Evolutionary conservation across 2,329 filamentous ascomycete species (phyloP), one percentile per base, ranked within the genome.

Genomic region (Tolypocladium amazonense): DNA sequence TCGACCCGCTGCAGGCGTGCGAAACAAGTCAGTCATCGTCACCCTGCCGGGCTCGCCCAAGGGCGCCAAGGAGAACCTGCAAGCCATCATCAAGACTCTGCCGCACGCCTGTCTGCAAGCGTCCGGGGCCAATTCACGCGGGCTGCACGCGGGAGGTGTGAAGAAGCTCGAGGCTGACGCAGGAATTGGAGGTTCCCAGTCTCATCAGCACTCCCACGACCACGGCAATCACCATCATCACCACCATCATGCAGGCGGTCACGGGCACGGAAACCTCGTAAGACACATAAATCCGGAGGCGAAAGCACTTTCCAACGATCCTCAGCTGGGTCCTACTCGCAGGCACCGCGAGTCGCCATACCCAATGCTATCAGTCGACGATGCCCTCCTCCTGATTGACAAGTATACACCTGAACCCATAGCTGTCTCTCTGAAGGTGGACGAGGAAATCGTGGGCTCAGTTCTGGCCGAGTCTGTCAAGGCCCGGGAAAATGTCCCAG

Each of bases 11-110:
- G 94, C 94, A 27, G 94, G 94, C 3, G 86, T 96, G 3, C 82
- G 94, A 38, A 87, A 93, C 63, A 86, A 85, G 62, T 88, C 90
- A 0, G 74, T 99, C 58, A 88, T 99, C 30, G 76, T 97, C 62
- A 99, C 94, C 0, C 78, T 99, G 4, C 94, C 94, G 0, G 94
- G 94, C 1, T 97, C 93, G 0, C 94, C 94, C 0, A 97, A 97
- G 72, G 94, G 92, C 1, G 94, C 94, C 11, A 90, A 86, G 68
- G 94, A 99, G 76, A 99, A 97, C 69, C 81, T 99, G 0, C 86
- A 94, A 69, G 87, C 92, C 1, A 80, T 99, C 8, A 77, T 99
- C 62, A 95, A 92, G 70, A 85, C 93, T n/a, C 76, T 99, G 7
- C 92, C 93, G 0, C 94, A 99, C 74, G 94, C 94, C n/a, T 99